These are phyloP conservation scores for Leptosphaerulina australis DNA, from an alignment of 2,329 filamentous ascomycete genomes.

Conservation along the genomic window DNA sequence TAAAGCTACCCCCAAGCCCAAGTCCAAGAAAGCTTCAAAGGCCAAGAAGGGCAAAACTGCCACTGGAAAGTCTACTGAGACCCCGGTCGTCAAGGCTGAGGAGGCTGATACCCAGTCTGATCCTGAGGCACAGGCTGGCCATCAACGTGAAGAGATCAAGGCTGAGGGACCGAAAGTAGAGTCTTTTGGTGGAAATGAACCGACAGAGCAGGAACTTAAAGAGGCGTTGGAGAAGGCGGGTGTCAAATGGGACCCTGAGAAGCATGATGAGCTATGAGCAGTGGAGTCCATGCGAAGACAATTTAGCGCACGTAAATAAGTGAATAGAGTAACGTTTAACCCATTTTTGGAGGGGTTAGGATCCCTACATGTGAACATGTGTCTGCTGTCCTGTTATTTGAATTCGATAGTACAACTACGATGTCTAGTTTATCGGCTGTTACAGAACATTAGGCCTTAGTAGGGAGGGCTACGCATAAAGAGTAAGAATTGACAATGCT, in stretches of 20 bases:
- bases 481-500: too few relatives aligned
- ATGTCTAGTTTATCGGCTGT: too few relatives aligned
- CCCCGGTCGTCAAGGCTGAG: constrained; percentile 32
- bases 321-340: background rate
- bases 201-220: constrained; percentile 39
- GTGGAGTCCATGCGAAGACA: too few relatives aligned
- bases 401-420: too few relatives aligned
- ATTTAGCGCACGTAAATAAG: background rate
- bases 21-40: constrained; percentile 40
- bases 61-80: constrained; percentile 25
- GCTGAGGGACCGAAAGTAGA: constrained; percentile 22
- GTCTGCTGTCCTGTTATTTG: too few relatives aligned
- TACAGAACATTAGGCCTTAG: too few relatives aligned
- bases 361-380: too few relatives aligned
- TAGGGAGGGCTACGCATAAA: too few relatives aligned
- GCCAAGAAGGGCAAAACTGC: constrained; percentile 35
- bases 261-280: constrained; percentile 34
- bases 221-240: constrained; percentile 43
- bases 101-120: constrained; percentile 38
- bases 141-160: constrained; percentile 36
- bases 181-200: constrained; percentile 22
- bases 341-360: too few relatives aligned
- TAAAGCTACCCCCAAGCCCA: constrained; percentile 42
- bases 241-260: constrained; percentile 38
- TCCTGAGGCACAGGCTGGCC: constrained; percentile 33